Conservation (phyloP, 345 rosid genomes). For the Linum lewisii region DNA sequence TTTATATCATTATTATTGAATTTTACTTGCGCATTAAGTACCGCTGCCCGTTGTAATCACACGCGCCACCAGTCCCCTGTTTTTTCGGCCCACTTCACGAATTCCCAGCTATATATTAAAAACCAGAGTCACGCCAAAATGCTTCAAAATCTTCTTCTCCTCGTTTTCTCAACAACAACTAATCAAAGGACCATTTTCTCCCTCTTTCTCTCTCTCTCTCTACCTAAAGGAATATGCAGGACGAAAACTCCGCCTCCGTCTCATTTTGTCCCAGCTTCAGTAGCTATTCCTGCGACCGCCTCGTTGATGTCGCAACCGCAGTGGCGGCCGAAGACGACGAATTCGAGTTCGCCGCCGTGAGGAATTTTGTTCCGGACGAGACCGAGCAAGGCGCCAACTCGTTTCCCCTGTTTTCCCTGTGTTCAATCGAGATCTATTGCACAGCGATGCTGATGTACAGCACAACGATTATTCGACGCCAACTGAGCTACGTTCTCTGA, state of each 20-base stretch:
- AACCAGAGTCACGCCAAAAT: neutral
- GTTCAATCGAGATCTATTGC: conserved; percentile 17
- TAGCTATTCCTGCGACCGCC: conserved; percentile 29
- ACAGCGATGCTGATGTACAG: neutral
- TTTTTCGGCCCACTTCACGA: neutral
- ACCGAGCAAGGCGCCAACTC: conserved; percentile 59
- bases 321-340: conserved; percentile 26
- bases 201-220: neutral
- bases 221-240: neutral
- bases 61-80: neutral
- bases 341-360: conserved; percentile 41
- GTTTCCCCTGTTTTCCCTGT: conserved; percentile 50
- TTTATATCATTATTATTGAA: neutral
- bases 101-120: no score
- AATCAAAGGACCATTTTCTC: no score
- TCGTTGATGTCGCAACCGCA: conserved; percentile 39
- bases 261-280: conserved; percentile 20
- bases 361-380: conserved; percentile 22
- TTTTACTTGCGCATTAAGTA: neutral
- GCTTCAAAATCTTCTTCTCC: neutral
- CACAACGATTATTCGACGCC: neutral
- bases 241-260: neutral
- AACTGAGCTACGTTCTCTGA: conserved; percentile 32
- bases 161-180: neutral
- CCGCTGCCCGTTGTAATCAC: neutral